phyloP scores from a whole-genome alignment of 1,139 yeast genomes.

The Yamadazyma sp. region DNA sequence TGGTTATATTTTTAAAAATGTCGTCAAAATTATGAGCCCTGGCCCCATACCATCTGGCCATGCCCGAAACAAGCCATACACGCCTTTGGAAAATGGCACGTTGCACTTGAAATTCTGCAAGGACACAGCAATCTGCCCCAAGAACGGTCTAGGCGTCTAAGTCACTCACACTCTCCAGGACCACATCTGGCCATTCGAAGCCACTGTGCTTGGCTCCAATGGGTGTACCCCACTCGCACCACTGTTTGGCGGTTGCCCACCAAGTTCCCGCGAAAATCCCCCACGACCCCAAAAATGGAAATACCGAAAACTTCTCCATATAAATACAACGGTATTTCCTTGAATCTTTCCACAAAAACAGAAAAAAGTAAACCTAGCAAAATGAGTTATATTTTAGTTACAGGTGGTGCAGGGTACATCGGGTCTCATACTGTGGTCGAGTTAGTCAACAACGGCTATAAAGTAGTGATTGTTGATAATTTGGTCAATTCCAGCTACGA shows the following conservation, averaged over 20 bases:
- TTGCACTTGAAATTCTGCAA: background rate
- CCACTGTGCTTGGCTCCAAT: background rate
- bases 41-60: background rate
- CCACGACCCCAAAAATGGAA: background rate
- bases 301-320: constrained; percentile 3
- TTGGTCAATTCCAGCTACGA: constrained; percentile 67
- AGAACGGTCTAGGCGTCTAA: no score
- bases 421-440: constrained; percentile 81
- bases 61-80: background rate
- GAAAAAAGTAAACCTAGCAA: background rate
- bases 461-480: constrained; percentile 73
- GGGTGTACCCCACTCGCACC: background rate
- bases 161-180: no score
- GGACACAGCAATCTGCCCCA: no score
- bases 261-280: background rate
- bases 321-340: constrained; percentile 5
- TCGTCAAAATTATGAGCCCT: background rate
- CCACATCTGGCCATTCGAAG: no score
- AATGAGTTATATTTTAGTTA: constrained; percentile 52
- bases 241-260: background rate
- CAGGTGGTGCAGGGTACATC: constrained; percentile 89
- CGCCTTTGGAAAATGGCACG: constrained; percentile 3
- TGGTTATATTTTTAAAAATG: background rate
- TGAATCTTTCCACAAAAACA: constrained; percentile 6
- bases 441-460: constrained; percentile 61